Conservation (phyloP, 2,329 filamentous ascomycete species). For the Mycogone perniciosa region DNA sequence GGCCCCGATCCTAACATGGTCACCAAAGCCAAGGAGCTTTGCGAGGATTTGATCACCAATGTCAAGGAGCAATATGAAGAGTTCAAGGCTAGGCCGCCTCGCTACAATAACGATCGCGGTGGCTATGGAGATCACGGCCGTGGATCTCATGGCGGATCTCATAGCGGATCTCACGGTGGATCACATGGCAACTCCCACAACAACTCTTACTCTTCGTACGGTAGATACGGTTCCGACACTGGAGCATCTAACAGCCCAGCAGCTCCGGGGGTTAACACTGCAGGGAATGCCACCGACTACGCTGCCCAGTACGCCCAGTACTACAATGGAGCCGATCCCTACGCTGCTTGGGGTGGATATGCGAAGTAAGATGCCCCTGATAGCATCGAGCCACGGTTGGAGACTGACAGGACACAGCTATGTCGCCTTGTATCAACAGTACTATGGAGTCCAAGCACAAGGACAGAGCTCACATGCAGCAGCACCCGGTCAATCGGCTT, state of each 20-base stretch:
- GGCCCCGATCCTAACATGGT: constrained; percentile 86
- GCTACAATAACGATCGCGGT: constrained; percentile 44
- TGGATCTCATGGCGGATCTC: constrained; percentile 26
- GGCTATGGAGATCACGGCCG: constrained; percentile 35
- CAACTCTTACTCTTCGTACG: constrained; percentile 24
- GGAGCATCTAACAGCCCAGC: constrained; percentile 32
- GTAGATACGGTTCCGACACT: constrained; percentile 24
- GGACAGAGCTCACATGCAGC: constrained; percentile 38
- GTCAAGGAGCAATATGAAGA: constrained; percentile 86
- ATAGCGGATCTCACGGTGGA: constrained; percentile 28
- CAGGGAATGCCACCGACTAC: constrained; percentile 50
- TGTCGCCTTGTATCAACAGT: constrained; percentile 68
- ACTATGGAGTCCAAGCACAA: constrained; percentile 49
- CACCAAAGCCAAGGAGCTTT: constrained; percentile 78
- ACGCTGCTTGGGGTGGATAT: constrained; percentile 87
- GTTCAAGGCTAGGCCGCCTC: constrained; percentile 77
- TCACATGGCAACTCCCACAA: constrained; percentile 25
- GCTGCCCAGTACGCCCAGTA: constrained; percentile 79
- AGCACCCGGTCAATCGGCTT: constrained; percentile 39
- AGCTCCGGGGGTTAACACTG: constrained; percentile 23
- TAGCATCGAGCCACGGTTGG: background rate
- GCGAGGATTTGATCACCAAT: constrained; percentile 77
- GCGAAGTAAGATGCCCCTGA: constrained; percentile 49
- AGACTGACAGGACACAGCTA: constrained; percentile 35
- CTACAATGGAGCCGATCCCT: constrained; percentile 70